Conservation (phyloP, 1,139 yeast genomes). For the Sporopachydermia cereana region DNA sequence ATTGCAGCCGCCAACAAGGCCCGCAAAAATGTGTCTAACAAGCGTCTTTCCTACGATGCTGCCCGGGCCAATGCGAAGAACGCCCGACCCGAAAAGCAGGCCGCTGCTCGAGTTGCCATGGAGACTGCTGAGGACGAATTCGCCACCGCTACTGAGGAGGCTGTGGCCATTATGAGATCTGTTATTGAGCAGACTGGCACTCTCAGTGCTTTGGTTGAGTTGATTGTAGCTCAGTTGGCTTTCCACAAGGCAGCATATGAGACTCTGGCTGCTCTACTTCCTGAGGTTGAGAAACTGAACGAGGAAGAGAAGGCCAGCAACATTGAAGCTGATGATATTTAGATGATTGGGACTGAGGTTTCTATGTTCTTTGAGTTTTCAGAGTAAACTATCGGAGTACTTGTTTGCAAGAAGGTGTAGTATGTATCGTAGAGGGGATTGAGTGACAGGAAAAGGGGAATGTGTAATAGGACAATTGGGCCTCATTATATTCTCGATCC, state of each 20-base stretch:
- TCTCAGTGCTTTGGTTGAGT: conserved; percentile 54
- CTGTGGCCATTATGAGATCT: conserved; percentile 73
- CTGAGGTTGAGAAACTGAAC: conserved; percentile 50
- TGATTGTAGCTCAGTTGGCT: conserved; percentile 71
- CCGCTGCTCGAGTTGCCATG: conserved; percentile 63
- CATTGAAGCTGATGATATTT: conserved; percentile 17
- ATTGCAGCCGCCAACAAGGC: conserved; percentile 58
- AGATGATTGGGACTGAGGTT: not conserved
- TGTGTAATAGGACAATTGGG: too few species aligned
- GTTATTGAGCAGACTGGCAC: conserved; percentile 69
- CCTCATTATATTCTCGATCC: too few species aligned
- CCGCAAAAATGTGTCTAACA: conserved; percentile 67
- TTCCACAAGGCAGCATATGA: conserved; percentile 72
- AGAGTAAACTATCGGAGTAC: too few species aligned
- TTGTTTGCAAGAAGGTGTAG: conserved; percentile 16
- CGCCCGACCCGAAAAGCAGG: conserved; percentile 65
- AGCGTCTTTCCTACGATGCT: conserved; percentile 70
- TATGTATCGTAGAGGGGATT: too few species aligned
- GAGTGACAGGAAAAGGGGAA: too few species aligned
- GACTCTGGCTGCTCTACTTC: conserved; percentile 52
- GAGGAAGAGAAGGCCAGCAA: conserved; percentile 36
- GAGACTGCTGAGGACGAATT: conserved; percentile 85
- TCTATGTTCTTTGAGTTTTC: not conserved
- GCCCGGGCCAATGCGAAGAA: conserved; percentile 54
- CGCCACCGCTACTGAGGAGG: conserved; percentile 85